These are phyloP conservation scores for Podosphaera xanthii DNA, from an alignment of 2,329 filamentous ascomycete species.

Conservation along the genomic window DNA sequence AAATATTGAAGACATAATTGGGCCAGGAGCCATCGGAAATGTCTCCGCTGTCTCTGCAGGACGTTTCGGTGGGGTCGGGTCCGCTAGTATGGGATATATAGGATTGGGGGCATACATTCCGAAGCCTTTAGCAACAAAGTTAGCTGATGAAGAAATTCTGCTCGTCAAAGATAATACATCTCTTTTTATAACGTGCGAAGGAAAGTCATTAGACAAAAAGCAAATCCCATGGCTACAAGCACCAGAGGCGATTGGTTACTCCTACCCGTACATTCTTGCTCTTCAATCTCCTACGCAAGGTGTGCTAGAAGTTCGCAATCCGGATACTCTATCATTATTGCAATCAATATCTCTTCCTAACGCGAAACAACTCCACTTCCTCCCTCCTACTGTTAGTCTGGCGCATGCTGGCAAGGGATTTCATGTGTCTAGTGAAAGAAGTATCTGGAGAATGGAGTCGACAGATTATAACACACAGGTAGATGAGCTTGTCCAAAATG, in stretches of 20 bases:
- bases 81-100: conserved; percentile 88
- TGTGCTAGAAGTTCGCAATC: conserved; percentile 73
- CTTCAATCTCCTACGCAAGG: conserved; percentile 68
- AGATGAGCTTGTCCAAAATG: conserved; percentile 51
- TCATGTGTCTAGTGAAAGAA: conserved; percentile 72
- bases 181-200: conserved; percentile 67
- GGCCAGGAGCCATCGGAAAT: conserved; percentile 48
- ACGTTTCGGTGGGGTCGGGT: conserved; percentile 63
- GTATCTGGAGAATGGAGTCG: conserved; percentile 89
- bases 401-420: conserved; percentile 93
- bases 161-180: conserved; percentile 97
- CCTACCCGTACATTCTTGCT: conserved; percentile 83
- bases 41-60: conserved; percentile 27
- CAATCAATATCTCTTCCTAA: conserved; percentile 67
- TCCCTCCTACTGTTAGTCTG: conserved; percentile 79
- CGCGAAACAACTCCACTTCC: conserved; percentile 70
- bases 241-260: conserved; percentile 83
- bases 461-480: conserved; percentile 81
- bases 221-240: conserved; percentile 84
- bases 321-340: conserved; percentile 70
- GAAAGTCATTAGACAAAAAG: conserved; percentile 57
- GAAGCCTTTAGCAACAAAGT: conserved; percentile 63
- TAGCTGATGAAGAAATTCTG: conserved; percentile 65
- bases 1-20: conserved; percentile 54
- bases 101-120: conserved; percentile 81